Evolutionary conservation across 1,139 yeast species (phyloP).

Genomic region (Petasospora rhodanensis): DNA sequence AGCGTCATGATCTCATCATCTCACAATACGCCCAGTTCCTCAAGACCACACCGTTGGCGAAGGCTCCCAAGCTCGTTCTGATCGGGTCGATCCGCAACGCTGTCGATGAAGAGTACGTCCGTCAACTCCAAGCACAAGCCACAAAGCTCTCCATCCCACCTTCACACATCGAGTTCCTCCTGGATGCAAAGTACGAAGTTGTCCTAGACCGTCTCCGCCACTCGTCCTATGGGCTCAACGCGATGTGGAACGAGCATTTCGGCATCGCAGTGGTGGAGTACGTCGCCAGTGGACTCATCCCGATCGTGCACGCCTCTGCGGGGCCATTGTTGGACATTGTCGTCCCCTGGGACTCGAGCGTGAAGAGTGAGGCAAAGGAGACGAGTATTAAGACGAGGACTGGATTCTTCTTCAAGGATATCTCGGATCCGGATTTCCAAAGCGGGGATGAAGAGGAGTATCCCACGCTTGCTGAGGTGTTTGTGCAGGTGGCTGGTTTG

Average conservation of each 20-base stretch:
- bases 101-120: constrained; percentile 60
- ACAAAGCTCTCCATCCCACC: constrained; percentile 41
- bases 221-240: constrained; percentile 78
- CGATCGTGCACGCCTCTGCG: constrained; percentile 89
- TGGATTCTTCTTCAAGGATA: constrained; percentile 73
- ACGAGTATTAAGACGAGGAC: constrained; percentile 36
- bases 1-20: constrained; percentile 74
- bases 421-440: constrained; percentile 56
- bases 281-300: constrained; percentile 79
- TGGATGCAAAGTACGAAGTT: constrained; percentile 70
- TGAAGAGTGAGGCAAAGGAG: constrained; percentile 25
- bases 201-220: constrained; percentile 52
- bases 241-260: constrained; percentile 99
- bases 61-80: constrained; percentile 54
- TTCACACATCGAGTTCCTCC: constrained; percentile 55
- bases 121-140: constrained; percentile 42
- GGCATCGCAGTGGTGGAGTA: constrained; percentile 98
- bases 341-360: constrained; percentile 43
- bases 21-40: constrained; percentile 54
- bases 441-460: constrained; percentile 25
- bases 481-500: constrained; percentile 39
- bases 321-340: constrained; percentile 92
- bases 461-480: constrained; percentile 43
- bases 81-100: constrained; percentile 81
- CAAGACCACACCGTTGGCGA: constrained; percentile 12